phyloP scores from a whole-genome alignment of 1,284 basidiomycete genomes.

The Leccinum pachyderme region DNA sequence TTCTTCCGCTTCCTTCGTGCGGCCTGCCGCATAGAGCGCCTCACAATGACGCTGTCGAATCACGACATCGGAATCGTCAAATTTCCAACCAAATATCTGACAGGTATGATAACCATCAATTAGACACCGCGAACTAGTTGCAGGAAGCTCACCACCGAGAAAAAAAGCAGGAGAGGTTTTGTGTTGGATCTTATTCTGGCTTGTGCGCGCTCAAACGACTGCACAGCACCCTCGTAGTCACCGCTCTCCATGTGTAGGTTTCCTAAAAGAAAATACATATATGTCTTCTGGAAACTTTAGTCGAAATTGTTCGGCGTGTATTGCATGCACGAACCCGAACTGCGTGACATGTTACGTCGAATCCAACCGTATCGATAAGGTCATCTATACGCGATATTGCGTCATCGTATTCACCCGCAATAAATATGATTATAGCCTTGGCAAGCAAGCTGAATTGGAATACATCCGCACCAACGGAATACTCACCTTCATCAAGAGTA shows the following conservation, averaged over 20 bases:
- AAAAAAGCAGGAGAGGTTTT: background rate
- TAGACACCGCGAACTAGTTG: background rate
- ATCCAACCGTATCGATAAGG: background rate
- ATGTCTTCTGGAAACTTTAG: background rate
- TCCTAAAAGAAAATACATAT: slow-evolving; percentile 1
- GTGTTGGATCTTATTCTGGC: too few relatives aligned
- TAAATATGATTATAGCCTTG: background rate
- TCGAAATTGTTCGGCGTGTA: background rate
- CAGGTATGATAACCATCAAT: background rate
- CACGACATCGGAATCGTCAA: background rate
- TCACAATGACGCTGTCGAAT: background rate
- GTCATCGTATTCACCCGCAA: background rate
- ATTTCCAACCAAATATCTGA: slow-evolving; percentile 7
- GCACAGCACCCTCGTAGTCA: background rate
- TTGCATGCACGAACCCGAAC: background rate
- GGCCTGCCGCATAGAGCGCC: background rate
- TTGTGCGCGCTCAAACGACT: background rate
- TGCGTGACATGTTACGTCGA: background rate
- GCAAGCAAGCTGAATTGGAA: too few relatives aligned
- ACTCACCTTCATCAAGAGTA: slow-evolving; percentile 1
- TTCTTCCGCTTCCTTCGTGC: background rate
- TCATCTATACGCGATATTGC: background rate
- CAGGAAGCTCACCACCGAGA: background rate
- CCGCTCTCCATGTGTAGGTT: background rate
- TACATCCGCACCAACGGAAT: background rate